Evolutionary conservation across 306 rosid species (phyloP).

Genomic region (Cicer chorassanicum): DNA sequence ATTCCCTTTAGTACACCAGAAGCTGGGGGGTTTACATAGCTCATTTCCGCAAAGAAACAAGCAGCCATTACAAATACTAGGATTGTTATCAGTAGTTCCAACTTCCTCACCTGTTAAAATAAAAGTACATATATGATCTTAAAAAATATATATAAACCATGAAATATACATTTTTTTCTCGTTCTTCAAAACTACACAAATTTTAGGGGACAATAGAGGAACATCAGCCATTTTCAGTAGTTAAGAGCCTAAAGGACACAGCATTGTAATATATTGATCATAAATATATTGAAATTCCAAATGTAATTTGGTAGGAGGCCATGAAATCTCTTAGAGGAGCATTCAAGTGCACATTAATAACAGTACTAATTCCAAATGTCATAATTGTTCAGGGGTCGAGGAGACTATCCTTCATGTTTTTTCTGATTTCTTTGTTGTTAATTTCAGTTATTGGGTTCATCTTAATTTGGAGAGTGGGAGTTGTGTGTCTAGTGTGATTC

Average conservation of each 20-base stretch:
- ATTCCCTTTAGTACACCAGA: constrained; percentile 52
- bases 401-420: no score
- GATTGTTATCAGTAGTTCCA: constrained; percentile 70
- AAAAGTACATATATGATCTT: background rate
- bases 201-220: background rate
- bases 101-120: constrained; percentile 65
- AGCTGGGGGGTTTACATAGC: constrained; percentile 71
- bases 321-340: no score
- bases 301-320: background rate
- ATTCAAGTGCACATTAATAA: no score
- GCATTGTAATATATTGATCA: background rate
- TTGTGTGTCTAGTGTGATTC: no score
- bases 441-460: no score
- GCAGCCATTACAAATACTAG: constrained; percentile 78
- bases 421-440: no score
- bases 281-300: constrained; percentile 5
- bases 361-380: no score
- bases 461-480: no score
- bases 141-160: background rate
- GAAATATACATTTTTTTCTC: background rate
- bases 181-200: background rate
- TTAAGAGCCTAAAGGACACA: background rate
- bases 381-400: no score
- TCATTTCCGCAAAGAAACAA: constrained; percentile 88
- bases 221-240: background rate